phyloP scores from a whole-genome alignment of 106 monocot genomes.

The Allium cepa region DNA sequence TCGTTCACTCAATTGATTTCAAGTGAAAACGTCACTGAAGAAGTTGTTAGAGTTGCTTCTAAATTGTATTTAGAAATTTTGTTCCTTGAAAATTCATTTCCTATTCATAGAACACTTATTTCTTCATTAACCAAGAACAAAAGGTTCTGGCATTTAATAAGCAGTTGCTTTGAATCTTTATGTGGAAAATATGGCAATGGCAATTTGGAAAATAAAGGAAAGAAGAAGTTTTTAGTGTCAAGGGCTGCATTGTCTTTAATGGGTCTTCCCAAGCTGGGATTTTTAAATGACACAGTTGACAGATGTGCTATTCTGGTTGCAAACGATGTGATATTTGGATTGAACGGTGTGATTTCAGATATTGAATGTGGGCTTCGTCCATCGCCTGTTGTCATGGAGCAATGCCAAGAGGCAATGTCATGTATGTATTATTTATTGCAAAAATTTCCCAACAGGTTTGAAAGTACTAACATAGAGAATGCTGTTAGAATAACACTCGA shows the following conservation, averaged over 20 bases:
- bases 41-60: constrained; percentile 19
- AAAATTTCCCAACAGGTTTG: constrained; percentile 56
- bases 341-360: constrained; percentile 48
- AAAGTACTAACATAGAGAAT: constrained; percentile 22
- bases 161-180: constrained; percentile 37
- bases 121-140: constrained; percentile 61
- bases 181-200: constrained; percentile 41
- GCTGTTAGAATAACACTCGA: constrained; percentile 35
- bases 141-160: constrained; percentile 34
- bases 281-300: constrained; percentile 60
- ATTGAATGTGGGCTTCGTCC: constrained; percentile 52
- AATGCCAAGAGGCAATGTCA: constrained; percentile 98
- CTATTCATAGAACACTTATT: constrained; percentile 86
- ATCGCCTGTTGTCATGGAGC: constrained; percentile 88
- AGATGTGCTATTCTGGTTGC: constrained; percentile 58
- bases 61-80: constrained; percentile 65
- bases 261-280: constrained; percentile 77
- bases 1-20: constrained; percentile 53
- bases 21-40: constrained; percentile 10
- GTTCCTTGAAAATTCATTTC: constrained; percentile 93
- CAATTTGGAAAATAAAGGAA: constrained; percentile 22
- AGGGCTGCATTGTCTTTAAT: constrained; percentile 74
- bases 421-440: constrained; percentile 96
- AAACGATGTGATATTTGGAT: constrained; percentile 45
- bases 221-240: constrained; percentile 56